Conservation (phyloP, 129 eudicot species). For the Arctium minus region DNA sequence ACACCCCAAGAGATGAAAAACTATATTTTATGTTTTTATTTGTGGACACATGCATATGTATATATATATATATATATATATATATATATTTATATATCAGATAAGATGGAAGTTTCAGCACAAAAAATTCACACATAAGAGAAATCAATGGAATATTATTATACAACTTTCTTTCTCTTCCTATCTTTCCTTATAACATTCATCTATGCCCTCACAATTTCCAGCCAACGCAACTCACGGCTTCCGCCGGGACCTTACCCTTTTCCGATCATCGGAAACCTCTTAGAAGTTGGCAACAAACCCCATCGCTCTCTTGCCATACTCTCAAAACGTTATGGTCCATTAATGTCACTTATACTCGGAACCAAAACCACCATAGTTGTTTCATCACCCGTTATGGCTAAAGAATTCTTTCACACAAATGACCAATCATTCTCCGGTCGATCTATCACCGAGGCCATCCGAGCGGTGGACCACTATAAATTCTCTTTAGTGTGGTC, state of each 20-base stretch:
- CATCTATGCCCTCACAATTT: neutral
- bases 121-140: neutral
- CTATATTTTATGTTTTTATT: too few relatives aligned
- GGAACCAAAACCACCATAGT: slow-evolving; percentile 44
- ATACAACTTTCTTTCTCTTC: neutral
- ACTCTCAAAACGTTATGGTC: slow-evolving; percentile 51
- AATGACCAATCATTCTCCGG: slow-evolving; percentile 35
- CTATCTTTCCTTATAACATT: neutral
- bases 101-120: neutral
- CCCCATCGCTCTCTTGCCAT: slow-evolving; percentile 52
- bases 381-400: slow-evolving; percentile 42
- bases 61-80: too few relatives aligned
- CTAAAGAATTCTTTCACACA: slow-evolving; percentile 39
- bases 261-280: slow-evolving; percentile 52
- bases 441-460: slow-evolving; percentile 23
- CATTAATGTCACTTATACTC: slow-evolving; percentile 44
- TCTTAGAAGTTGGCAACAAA: slow-evolving; percentile 37
- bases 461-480: slow-evolving; percentile 11
- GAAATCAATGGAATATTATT: slow-evolving; percentile 4
- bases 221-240: slow-evolving; percentile 18
- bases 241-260: slow-evolving; percentile 62
- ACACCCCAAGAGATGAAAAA: too few relatives aligned
- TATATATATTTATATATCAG: too few relatives aligned
- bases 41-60: too few relatives aligned
- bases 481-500: slow-evolving; percentile 38